Evolutionary conservation across 2,329 filamentous ascomycete species (phyloP).

Genomic region (Triangularia setosa): DNA sequence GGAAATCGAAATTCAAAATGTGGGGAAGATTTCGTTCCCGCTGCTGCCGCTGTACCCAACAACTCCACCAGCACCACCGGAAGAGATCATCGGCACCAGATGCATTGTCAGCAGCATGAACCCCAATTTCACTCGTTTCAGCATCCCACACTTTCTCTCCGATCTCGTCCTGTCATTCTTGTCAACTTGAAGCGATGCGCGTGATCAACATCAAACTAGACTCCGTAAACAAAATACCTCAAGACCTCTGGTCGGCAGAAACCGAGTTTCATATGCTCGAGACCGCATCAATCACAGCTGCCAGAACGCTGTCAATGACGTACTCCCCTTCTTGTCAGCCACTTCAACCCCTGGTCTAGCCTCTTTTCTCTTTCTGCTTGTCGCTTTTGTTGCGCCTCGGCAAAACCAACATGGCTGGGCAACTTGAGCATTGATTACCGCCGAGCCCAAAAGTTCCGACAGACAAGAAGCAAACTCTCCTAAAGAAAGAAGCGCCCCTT

Average conservation of each 20-base stretch:
- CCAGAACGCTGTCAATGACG: background rate
- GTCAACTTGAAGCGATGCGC: background rate
- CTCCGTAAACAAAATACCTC: background rate
- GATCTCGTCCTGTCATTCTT: background rate
- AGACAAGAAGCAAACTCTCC: background rate
- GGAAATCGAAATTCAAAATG: conserved; percentile 6
- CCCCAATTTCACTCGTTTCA: background rate
- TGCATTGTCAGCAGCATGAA: background rate
- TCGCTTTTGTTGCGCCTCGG: background rate
- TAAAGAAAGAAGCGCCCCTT: background rate
- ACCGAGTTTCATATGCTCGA: background rate
- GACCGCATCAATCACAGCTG: background rate
- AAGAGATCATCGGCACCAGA: background rate
- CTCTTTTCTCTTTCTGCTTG: background rate
- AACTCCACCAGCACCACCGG: background rate
- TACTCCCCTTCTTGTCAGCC: background rate
- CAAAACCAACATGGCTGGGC: background rate
- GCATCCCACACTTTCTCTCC: background rate
- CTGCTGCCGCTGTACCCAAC: background rate
- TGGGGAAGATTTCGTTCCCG: background rate
- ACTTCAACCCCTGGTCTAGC: background rate
- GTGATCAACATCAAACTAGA: background rate
- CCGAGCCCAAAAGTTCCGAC: background rate
- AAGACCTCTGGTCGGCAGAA: background rate
- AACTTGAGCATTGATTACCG: background rate